Conservation (phyloP, 1,139 yeast species). For the Pneumocystis jirovecii region DNA sequence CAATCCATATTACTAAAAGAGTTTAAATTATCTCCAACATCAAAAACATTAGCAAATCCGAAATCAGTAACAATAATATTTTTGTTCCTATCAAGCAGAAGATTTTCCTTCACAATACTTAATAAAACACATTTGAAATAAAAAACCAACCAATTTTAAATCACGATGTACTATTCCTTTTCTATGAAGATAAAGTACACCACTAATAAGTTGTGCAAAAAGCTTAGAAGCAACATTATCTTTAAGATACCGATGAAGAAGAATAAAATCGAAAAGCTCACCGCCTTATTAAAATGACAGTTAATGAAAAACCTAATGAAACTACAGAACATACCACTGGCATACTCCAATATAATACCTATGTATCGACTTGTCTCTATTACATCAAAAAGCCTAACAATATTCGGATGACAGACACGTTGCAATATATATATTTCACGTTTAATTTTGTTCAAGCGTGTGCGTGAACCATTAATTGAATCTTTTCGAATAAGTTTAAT, state of each 20-base stretch:
- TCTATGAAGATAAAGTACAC: conserved; percentile 79
- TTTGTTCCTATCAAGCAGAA: conserved; percentile 62
- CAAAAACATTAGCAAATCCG: conserved; percentile 83
- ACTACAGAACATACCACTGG: conserved; percentile 38
- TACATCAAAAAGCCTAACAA: conserved; percentile 80
- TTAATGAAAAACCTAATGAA: not conserved
- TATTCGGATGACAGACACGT: conserved; percentile 79
- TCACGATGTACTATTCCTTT: conserved; percentile 76
- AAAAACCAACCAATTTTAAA: conserved; percentile 34
- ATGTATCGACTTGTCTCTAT: conserved; percentile 87
- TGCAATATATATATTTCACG: conserved; percentile 86
- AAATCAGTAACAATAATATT: conserved; percentile 69
- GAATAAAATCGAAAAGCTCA: conserved; percentile 83
- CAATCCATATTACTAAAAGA: not conserved
- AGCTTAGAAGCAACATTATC: conserved; percentile 74
- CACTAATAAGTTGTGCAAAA: conserved; percentile 85
- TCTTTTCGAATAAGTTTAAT: conserved; percentile 82
- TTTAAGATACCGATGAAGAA: conserved; percentile 71
- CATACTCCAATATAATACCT: conserved; percentile 90
- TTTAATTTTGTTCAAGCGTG: conserved; percentile 70
- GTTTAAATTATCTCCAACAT: conserved; percentile 7
- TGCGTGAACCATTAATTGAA: conserved; percentile 42
- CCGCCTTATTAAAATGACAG: conserved; percentile 35
- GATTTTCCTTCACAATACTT: conserved; percentile 29
- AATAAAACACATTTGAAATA: conserved; percentile 20